Evolutionary conservation across 306 rosid species (phyloP), one percentile per base, ranked within the genome.

Genomic region (Arachis hypogaea): DNA sequence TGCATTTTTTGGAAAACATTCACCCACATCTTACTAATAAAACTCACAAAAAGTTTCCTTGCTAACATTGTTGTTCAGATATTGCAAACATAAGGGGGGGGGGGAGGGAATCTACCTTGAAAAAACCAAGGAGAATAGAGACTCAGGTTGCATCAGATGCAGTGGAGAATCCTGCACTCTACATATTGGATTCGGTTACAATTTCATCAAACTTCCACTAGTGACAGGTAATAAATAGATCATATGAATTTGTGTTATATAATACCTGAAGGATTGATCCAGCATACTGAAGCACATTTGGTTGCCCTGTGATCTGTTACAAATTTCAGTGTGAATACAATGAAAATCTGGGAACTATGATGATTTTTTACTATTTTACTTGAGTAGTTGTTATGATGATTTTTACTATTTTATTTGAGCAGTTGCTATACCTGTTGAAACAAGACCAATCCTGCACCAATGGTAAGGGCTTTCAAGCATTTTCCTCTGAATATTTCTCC

Each of bases 251-350:
- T 22, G 28, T 22, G 28, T 22, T 22, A 22, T 22, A 22, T 22
- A 22, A 22, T 22, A 22, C 28, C 28, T 22, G 92, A 72, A 94
- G 86, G 85, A 94, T 92, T 14, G 99, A 82, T 66, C 88, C 83
- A 60, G 99, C 97, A 84, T 94, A 94, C 83, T 94, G 92, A 29
- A 94, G 87, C 77, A 94, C 99, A 74, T 97, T 94, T 45, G 99
- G 99, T 79, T 94, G 99, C 63, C 99, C 97, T 33, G 99, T 94
- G 78, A 94, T 92, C 98, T 93, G 97, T 63, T 82, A 82, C 43
- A 46, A 77, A 47, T 72, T 71, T 71, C 56, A 79, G 47, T 47
- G 50, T 62, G 51, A 67, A 78, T 85, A 68, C 82, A 87, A 69
- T 78, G 80, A 77, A 67, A 47, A 43, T 67, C 49, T 22, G 41